Base-by-base conservation (phyloP, 208 protist genomes). In the Trypanosoma platydactyli region DNA sequence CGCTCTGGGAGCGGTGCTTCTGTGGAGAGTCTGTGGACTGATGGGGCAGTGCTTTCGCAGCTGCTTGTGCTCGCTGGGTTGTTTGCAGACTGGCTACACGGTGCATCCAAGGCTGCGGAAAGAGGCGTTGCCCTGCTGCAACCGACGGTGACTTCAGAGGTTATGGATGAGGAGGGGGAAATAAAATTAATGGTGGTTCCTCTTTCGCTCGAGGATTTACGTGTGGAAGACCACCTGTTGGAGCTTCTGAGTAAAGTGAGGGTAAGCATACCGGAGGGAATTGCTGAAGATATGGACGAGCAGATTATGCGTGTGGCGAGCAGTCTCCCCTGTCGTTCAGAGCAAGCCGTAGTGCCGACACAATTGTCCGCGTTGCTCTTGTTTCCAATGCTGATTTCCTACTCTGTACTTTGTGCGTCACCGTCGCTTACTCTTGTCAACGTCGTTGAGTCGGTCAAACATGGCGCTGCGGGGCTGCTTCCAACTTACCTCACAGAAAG, bases 381-480 rank as follows among this genome's bases (percentile, higher is more conserved):
- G 50, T 63, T 79, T 57, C 73, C 77, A 33, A 45, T 60, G n/a
- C 27, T 71, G 38, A 58, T 74, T 38, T 54, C 73, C 45, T 73
- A 73, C 51, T 44, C 72, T 58, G 65, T 67, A 11, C 22, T 42
- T 16, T 25, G 44, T 53, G 68, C 54, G 13, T 35, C 58, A 16
- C 48, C 58, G 20, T 42, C 44, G 15, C 51, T 80, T 25, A 45
- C 58, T 6, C 56, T 33, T 20, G 20, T 13, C 1, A 51, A 64
- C 52, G 54, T 80, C 41, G 15, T 75, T 46, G 22, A 6, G 18
- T 64, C 59, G 16, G 35, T 80, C 3, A 53, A 61, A 20, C 27
- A 35, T 44, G 51, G 48, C 35, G 55, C 75, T 4, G 13, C 41
- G 18, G 52, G 25, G 30, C 44, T 80, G 12, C 53, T 71, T 3